Conservation (phyloP, 2,329 filamentous ascomycete species). For the Pyrenophora tritici-repentis region DNA sequence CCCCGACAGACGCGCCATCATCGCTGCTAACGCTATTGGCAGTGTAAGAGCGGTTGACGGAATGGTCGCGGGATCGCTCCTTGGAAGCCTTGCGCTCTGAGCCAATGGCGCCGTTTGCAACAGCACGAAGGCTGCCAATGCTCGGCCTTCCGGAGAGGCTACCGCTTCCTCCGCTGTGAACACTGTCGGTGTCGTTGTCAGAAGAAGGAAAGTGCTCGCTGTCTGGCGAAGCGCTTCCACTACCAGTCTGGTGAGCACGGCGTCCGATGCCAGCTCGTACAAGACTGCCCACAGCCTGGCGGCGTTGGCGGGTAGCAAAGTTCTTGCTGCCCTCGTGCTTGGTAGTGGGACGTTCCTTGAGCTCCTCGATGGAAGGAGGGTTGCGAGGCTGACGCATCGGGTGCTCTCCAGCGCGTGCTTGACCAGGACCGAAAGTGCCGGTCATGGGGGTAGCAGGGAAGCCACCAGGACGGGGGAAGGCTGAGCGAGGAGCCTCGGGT, state of each 20-base stretch:
- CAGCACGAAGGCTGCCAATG: constrained; percentile 75
- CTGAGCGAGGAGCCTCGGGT: constrained; percentile 72
- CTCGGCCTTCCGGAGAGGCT: constrained; percentile 79
- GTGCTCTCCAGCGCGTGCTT: constrained; percentile 91
- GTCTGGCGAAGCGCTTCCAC: constrained; percentile 83
- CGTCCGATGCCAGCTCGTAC: constrained; percentile 88
- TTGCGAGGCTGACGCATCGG: constrained; percentile 91
- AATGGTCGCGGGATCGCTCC: constrained; percentile 45
- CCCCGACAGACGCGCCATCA: constrained; percentile 60
- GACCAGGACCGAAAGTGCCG: constrained; percentile 89
- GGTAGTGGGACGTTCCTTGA: constrained; percentile 84
- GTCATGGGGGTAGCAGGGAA: constrained; percentile 81
- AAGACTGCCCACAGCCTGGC: constrained; percentile 88
- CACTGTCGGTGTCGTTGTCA: constrained; percentile 63
- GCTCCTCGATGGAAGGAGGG: constrained; percentile 88
- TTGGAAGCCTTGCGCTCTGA: constrained; percentile 73
- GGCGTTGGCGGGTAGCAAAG: constrained; percentile 89
- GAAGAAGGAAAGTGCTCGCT: constrained; percentile 79
- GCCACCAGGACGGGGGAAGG: constrained; percentile 57
- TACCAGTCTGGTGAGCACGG: constrained; percentile 70
- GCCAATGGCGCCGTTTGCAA: constrained; percentile 82
- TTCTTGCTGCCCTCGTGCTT: constrained; percentile 97
- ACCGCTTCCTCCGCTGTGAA: constrained; percentile 70
- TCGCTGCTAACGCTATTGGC: constrained; percentile 70
- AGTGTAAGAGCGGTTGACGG: constrained; percentile 53